Evolutionary conservation across 306 rosid genomes (phyloP), one percentile per base, ranked within the genome.

Genomic region (Nissolia schottii): DNA sequence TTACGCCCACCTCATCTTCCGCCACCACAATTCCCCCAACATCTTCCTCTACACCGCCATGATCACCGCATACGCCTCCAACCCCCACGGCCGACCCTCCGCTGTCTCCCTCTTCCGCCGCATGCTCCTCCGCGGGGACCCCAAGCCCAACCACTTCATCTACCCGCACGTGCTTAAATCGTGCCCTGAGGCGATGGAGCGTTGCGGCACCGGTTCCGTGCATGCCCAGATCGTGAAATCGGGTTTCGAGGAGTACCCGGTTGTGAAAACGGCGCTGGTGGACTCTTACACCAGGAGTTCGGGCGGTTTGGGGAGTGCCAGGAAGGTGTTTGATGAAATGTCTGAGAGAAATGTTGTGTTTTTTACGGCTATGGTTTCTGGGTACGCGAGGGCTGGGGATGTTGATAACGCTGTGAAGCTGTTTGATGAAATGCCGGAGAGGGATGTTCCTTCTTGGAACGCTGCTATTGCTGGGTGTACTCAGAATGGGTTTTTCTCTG

Each of bases 401-500:
- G 79, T 87, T 29, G 82, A 66, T 0, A 65, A 45, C 55, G 97
- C 93, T 5, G 6, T 89, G 25, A 66, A 27, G 16, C 34, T 89
- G 87, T 92, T 89, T 41, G 89, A 75, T 25, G 54, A 77, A 40
- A 89, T 92, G 92, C 83, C 85, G 0, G 89, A 86, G 13, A 80
- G 89, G 29, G 93, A 89, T 51, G 84, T 89, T 22, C 90, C 96
- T 0, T 82, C 88, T 63, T 92, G 96, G 97, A 92, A 89, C 61
- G 90, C 97, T 5, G 55, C 87, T 3, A 89, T 92, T 71, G 77
- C 90, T 0, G 96, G 97, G 19, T 87, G 86, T 62, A 80, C 93
- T 29, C 96, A 92, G 84, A 92, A 87, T 69, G 97, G 93, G 48
- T 57, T 82, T 58, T 92, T 89, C 65, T 29, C 67, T 7, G 87